Evolutionary conservation across 495 filamentous ascomycete genomes (phyloP), one percentile per base, ranked within the genome.

Genomic region (Darksidea phi): DNA sequence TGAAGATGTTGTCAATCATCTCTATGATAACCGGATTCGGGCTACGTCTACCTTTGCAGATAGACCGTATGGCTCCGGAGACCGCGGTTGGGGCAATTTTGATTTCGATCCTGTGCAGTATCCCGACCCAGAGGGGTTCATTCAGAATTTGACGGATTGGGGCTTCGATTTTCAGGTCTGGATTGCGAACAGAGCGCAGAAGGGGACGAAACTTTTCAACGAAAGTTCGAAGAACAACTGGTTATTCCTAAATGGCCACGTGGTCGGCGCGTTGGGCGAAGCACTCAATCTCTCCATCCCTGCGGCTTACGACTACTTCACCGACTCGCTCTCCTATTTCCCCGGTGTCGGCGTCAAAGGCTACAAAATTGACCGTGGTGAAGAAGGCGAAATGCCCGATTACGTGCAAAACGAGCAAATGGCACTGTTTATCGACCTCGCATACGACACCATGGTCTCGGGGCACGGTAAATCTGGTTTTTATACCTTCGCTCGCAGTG

Each of bases 291-390:
- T 74, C 23, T 70, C 68, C 4, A 71, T 74, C 25, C 67, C 72
- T 17, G 68, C 46, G 6, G 72, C 72, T 11, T 74, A 71, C 45
- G 34, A 62, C 46, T 74, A 72, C 59, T 71, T 74, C 62, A 54
- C 68, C 28, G 47, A 61, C 11, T 57, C 63, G 38, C 54, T 74
- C 5, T 51, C 43, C 15, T 58, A 63, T 48, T 74, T 72, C 47
- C 52, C 72, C 20, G 42, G 50, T 11, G 50, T 72, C 0, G 72
- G 72, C 24, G 70, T 72, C 0, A 72, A 69, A 45, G 72, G 72
- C 13, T 74, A 67, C 51, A 74, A 74, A 58, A 74, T 74, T 50
- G 70, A 74, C 25, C 63, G 72, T 21, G 72, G 72, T 12, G 72
- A 74, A 47, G 66, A 74, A 66, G 66, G 57, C 8, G 72, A 72